These are phyloP conservation scores for Aspergillus sojae DNA, from an alignment of 2,329 filamentous ascomycete species.

Conservation along the genomic window DNA sequence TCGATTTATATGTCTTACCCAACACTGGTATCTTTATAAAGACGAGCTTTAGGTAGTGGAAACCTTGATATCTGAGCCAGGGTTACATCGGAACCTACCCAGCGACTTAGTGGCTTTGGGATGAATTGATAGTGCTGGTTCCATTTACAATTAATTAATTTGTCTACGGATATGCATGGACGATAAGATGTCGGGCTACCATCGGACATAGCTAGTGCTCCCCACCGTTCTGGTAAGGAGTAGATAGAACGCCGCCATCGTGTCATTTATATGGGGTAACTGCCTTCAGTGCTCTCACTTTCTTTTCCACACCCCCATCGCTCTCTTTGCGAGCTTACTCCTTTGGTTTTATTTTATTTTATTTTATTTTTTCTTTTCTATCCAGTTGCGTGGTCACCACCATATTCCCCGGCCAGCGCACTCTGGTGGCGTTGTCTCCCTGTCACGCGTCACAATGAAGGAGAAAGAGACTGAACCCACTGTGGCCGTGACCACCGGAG, in stretches of 20 bases:
- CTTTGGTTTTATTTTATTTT: too few species aligned
- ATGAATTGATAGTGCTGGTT: not conserved
- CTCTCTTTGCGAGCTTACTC: not conserved
- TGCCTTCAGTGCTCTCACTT: not conserved
- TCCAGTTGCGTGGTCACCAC: not conserved
- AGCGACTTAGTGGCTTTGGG: not conserved
- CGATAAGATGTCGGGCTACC: conserved; percentile 1
- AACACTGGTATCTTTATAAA: not conserved
- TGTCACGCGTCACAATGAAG: not conserved
- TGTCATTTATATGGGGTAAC: not conserved
- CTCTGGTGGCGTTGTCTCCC: not conserved
- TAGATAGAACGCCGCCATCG: too few species aligned
- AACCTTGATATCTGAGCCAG: not conserved
- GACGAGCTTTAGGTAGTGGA: not conserved
- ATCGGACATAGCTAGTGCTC: not conserved
- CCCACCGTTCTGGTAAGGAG: not conserved
- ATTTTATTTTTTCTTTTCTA: too few species aligned
- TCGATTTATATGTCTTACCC: not conserved
- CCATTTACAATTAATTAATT: conserved; percentile 2
- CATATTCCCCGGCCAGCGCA: not conserved
- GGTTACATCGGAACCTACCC: not conserved
- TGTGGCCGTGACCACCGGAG: not conserved
- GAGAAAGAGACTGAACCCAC: not conserved
- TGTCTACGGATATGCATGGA: not conserved
- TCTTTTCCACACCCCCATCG: not conserved